A percentile compares a stretch with the other conserved stretches of the same genome.
These are phyloP conservation scores for Cerioporus squamosus DNA, from an alignment of 1,284 basidiomycete genomes.

Conservation along the genomic window DNA sequence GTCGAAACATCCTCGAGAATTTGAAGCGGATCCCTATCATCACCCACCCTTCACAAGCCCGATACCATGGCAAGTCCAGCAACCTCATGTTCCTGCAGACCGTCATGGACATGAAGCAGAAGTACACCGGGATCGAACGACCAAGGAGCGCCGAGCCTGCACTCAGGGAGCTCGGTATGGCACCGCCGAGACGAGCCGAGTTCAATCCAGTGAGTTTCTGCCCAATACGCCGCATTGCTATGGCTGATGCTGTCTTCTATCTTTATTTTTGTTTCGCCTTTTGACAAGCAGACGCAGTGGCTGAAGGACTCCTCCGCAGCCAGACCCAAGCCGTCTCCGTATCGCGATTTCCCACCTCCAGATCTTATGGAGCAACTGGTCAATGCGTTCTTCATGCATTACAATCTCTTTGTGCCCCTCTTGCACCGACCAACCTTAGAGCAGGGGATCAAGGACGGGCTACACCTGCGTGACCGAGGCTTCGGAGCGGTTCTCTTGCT, in stretches of 20 bases:
- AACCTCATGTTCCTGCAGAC: constrained; percentile 52
- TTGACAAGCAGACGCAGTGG: too few species aligned
- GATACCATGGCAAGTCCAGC: constrained; percentile 58
- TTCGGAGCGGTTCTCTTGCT: constrained; percentile 55
- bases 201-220: too few species aligned
- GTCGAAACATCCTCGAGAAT: constrained; percentile 24
- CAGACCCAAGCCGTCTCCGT: neutral
- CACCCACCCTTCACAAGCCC: constrained; percentile 28
- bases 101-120: constrained; percentile 53
- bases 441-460: constrained; percentile 39
- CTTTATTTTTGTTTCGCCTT: too few species aligned
- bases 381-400: constrained; percentile 49
- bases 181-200: too few species aligned
- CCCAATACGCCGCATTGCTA: too few species aligned
- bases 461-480: constrained; percentile 47
- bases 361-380: constrained; percentile 42
- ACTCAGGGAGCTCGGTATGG: neutral
- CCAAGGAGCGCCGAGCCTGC: constrained; percentile 14
- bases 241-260: too few species aligned
- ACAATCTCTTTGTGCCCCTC: constrained; percentile 50
- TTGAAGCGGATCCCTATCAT: constrained; percentile 25
- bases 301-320: too few species aligned
- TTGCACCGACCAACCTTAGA: constrained; percentile 56
- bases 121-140: constrained; percentile 33
- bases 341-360: constrained; percentile 7